Base-by-base conservation (phyloP, 2,329 filamentous ascomycete genomes). In the Fusarium hainanense region DNA sequence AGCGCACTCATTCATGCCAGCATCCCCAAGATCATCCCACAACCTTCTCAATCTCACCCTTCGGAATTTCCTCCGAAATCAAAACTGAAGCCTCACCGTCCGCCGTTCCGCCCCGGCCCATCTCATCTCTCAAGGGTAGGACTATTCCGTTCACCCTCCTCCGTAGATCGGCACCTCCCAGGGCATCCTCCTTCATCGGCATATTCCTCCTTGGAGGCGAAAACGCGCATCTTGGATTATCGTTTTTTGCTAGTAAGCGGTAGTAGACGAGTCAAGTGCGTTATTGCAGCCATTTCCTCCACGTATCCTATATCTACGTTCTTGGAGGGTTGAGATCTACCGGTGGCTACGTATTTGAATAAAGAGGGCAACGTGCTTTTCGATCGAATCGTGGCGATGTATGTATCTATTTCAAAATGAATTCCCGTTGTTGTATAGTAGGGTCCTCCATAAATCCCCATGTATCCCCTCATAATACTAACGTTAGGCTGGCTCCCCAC, bases 301-400 rank as follows among this genome's bases (percentile, higher is more conserved):
- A 27, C 30, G 28, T 18, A 30, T 68, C 48, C 55, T 51, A 60
- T 70, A 74, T 74, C 72, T 71, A 54, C 70, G 37, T 37, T 44
- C 30, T 50, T 44, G 40, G 42, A 63, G 49, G 68, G 62, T 67
- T 66, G 54, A 54, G 68, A 74, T 73, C 69, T 70, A 41, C 69
- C 54, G 14, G 40, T 27, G 54, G 40, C 66, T 55, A 69, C 62
- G 34, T 46, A 28, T 58, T 58, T 43, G 48, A 55, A 48, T 40
- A 30, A 23, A 12, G 20, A 27, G 30, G 16, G 11, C 27, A 49
- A 41, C 8, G n/a, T 34, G 50, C n/a, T 25, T 16, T 51, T 49
- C 16, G 34, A 32, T 40, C 32, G 23, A 43, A 58, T 40, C 44
- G 66, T 69, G 55, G 51, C 62, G 50, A 69, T 52, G 43, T 28